Conservation (phyloP, 305 asterid genomes). For the Withania somnifera region DNA sequence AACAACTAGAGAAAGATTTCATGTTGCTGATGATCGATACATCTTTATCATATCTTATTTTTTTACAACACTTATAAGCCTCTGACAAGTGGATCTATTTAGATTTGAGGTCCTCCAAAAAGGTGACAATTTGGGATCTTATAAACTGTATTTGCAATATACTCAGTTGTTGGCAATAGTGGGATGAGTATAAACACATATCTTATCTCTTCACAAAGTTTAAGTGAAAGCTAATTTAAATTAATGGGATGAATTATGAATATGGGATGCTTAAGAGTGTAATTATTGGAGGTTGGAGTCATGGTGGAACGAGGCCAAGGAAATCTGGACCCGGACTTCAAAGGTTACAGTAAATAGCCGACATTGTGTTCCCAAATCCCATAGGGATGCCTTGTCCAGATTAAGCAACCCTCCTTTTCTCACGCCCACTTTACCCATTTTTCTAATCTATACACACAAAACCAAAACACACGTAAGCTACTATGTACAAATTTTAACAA, state of each 20-base stretch:
- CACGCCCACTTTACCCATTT: conserved; percentile 26
- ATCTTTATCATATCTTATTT: conserved; percentile 5
- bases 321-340: neutral
- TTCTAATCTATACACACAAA: conserved; percentile 13
- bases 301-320: neutral
- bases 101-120: conserved; percentile 39
- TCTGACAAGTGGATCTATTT: conserved; percentile 27
- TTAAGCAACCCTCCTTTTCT: conserved; percentile 28
- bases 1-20: neutral
- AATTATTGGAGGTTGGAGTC: too few relatives aligned
- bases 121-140: neutral
- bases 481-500: neutral
- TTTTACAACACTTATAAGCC: neutral
- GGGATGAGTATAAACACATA: too few relatives aligned
- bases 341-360: conserved; percentile 10
- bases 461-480: conserved; percentile 9
- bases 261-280: too few relatives aligned
- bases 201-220: too few relatives aligned
- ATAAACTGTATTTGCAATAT: neutral
- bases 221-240: too few relatives aligned
- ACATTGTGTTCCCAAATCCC: conserved; percentile 30
- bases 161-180: neutral
- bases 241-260: too few relatives aligned
- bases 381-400: conserved; percentile 38
- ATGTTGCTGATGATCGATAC: neutral